Conservation (phyloP, 2,329 filamentous ascomycete species). For the Lecanosticta acicola region DNA sequence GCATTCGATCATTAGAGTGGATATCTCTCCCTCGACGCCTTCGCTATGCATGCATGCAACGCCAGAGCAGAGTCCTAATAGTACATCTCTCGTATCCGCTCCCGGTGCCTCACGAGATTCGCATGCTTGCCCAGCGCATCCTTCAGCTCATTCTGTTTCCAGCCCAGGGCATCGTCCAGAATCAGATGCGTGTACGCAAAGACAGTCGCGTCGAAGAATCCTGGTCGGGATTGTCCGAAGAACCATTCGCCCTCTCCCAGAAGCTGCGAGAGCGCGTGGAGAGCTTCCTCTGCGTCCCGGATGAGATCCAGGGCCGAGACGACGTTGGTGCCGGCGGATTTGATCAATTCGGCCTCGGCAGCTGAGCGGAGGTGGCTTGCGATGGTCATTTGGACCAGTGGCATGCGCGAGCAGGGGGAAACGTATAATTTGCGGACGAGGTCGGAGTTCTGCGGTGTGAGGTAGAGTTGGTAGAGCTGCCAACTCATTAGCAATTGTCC, state of each 20-base stretch:
- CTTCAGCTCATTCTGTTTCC: conserved; percentile 58
- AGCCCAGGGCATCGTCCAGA: conserved; percentile 57
- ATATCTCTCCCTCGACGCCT: background rate
- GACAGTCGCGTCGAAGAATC: conserved; percentile 78
- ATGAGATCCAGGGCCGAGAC: conserved; percentile 49
- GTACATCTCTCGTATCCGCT: conserved; percentile 51
- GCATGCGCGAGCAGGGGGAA: conserved; percentile 52
- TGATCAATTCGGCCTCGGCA: conserved; percentile 68
- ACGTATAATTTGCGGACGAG: conserved; percentile 71
- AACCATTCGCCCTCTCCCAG: conserved; percentile 58
- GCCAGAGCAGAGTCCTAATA: conserved; percentile 31
- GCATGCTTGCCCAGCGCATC: conserved; percentile 52
- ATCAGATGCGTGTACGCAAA: conserved; percentile 87
- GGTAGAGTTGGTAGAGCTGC: conserved; percentile 73
- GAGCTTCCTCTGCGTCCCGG: conserved; percentile 56
- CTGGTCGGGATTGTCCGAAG: conserved; percentile 54
- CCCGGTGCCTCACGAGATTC: conserved; percentile 61
- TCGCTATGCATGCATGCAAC: conserved; percentile 5
- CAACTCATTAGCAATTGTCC: background rate
- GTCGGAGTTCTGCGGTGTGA: conserved; percentile 61
- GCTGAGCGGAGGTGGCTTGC: conserved; percentile 64
- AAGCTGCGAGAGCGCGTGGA: conserved; percentile 55
- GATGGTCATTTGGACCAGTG: conserved; percentile 58
- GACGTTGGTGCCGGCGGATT: conserved; percentile 41
- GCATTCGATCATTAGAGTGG: too few species aligned